Percentiles rank a stretch among this genome's conserved stretches.
phyloP scores from a whole-genome alignment of 2,329 filamentous ascomycete genomes.

The Calonectria naviculata region DNA sequence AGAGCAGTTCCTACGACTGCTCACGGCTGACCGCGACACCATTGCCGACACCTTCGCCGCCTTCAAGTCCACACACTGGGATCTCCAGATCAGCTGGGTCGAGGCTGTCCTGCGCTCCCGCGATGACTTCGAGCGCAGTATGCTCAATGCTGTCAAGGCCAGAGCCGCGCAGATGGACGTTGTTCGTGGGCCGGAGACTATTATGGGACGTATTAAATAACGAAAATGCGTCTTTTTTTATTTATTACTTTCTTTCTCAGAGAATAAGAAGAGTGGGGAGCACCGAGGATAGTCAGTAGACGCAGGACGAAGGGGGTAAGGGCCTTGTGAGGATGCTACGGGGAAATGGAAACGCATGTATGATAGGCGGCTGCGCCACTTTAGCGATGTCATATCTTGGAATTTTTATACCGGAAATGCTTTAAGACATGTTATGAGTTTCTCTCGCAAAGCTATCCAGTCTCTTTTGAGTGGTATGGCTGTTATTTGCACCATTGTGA shows the following conservation, averaged over 20 bases:
- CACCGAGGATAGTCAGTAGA: not conserved
- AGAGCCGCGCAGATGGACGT: slow-evolving; percentile 88
- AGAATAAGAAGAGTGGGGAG: not conserved
- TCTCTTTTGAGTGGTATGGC: not conserved
- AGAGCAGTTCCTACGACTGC: slow-evolving; percentile 81
- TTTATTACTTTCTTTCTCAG: slow-evolving; percentile 2
- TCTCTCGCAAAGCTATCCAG: not conserved
- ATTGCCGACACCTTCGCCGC: slow-evolving; percentile 82
- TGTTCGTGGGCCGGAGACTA: slow-evolving; percentile 85
- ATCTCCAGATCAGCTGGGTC: slow-evolving; percentile 94
- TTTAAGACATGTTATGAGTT: not conserved
- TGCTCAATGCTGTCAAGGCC: slow-evolving; percentile 90
- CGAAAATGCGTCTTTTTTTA: not conserved
- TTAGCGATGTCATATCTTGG: slow-evolving; percentile 16
- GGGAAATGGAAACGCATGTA: slow-evolving; percentile 13
- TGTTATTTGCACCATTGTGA: too few relatives aligned
- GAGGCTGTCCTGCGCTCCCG: slow-evolving; percentile 87
- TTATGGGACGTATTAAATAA: slow-evolving; percentile 93
- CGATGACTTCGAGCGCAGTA: slow-evolving; percentile 92
- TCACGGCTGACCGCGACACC: slow-evolving; percentile 79
- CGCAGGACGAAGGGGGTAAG: not conserved
- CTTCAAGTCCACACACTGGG: slow-evolving; percentile 92
- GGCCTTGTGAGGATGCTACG: not conserved
- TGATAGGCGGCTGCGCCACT: slow-evolving; percentile 15
- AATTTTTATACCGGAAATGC: not conserved